Evolutionary conservation across 345 rosid genomes (phyloP).

Genomic region (Ailanthus altissimus): DNA sequence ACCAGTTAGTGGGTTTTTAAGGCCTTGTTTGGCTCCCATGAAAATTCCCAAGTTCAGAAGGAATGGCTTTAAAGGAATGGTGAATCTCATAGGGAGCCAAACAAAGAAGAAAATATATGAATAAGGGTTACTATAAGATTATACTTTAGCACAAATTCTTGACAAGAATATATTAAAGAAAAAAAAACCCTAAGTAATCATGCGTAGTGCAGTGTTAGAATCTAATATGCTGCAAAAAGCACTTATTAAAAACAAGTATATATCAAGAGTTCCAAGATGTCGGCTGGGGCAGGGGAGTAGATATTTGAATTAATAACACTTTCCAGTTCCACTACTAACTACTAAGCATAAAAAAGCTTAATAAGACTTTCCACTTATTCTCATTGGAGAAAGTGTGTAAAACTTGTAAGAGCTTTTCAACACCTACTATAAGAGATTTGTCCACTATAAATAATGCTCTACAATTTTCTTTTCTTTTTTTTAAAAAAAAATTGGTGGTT

Average conservation of each 20-base stretch:
- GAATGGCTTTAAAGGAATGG: too few relatives aligned
- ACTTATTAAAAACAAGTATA: slow-evolving; percentile 20
- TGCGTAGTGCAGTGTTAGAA: slow-evolving; percentile 38
- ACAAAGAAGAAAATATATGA: neutral
- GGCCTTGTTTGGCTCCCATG: slow-evolving; percentile 24
- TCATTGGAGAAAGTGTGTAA: slow-evolving; percentile 25
- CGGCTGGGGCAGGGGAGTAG: slow-evolving; percentile 16
- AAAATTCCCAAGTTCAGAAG: neutral
- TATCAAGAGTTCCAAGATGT: slow-evolving; percentile 49
- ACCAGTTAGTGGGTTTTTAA: slow-evolving; percentile 29
- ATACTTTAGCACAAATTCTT: slow-evolving; percentile 8
- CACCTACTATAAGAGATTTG: slow-evolving; percentile 21
- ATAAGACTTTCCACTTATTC: slow-evolving; percentile 1
- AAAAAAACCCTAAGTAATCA: slow-evolving; percentile 26
- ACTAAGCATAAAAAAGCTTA: neutral
- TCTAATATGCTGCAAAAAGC: slow-evolving; percentile 34
- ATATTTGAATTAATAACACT: neutral
- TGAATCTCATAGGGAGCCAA: too few relatives aligned
- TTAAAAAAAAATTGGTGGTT: neutral
- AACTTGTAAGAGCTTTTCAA: slow-evolving; percentile 25
- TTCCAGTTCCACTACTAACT: neutral
- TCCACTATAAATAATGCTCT: neutral
- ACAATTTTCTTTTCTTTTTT: neutral
- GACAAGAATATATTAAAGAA: slow-evolving; percentile 7
- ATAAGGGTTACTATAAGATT: neutral